These are phyloP conservation scores for Sporothrix inflata DNA, from an alignment of 2,329 filamentous ascomycete species.

Conservation along the genomic window DNA sequence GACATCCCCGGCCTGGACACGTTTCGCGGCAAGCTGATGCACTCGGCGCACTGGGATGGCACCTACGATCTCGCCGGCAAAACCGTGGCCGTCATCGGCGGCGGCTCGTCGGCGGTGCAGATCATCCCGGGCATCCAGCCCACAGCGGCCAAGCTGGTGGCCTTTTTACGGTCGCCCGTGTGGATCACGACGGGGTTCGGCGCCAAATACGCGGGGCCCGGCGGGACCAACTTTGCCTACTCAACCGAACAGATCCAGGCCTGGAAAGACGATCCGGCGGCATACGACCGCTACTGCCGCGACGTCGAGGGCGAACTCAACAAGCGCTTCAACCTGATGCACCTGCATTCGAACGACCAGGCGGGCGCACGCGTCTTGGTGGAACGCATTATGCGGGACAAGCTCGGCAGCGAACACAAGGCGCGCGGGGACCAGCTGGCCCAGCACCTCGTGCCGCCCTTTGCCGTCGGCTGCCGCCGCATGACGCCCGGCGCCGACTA, in stretches of 20 bases:
- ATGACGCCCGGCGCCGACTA: background rate
- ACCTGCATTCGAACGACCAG: background rate
- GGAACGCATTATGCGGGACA: constrained; percentile 46
- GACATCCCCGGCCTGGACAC: constrained; percentile 41
- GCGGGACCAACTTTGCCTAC: constrained; percentile 2
- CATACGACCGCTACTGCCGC: background rate
- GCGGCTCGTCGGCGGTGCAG: constrained; percentile 41
- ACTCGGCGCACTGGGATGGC: constrained; percentile 39
- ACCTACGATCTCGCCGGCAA: constrained; percentile 35
- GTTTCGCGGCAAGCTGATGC: constrained; percentile 39
- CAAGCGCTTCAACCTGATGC: constrained; percentile 3
- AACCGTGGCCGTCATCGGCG: constrained; percentile 40
- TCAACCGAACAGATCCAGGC: background rate
- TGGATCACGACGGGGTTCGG: constrained; percentile 14
- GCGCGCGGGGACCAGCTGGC: background rate
- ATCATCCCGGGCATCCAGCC: constrained; percentile 37
- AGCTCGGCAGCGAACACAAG: constrained; percentile 37
- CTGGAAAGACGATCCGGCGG: background rate
- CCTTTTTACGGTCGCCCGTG: background rate
- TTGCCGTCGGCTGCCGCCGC: constrained; percentile 13
- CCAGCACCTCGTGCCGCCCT: constrained; percentile 13
- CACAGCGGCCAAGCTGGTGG: constrained; percentile 2
- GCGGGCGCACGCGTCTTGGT: constrained; percentile 43
- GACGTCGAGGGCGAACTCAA: constrained; percentile 5
- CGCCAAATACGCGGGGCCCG: background rate